Evolutionary conservation across 164 flowering plant genomes (phyloP), one percentile per base, ranked within the genome.

Genomic region (Buxus sempervirens): DNA sequence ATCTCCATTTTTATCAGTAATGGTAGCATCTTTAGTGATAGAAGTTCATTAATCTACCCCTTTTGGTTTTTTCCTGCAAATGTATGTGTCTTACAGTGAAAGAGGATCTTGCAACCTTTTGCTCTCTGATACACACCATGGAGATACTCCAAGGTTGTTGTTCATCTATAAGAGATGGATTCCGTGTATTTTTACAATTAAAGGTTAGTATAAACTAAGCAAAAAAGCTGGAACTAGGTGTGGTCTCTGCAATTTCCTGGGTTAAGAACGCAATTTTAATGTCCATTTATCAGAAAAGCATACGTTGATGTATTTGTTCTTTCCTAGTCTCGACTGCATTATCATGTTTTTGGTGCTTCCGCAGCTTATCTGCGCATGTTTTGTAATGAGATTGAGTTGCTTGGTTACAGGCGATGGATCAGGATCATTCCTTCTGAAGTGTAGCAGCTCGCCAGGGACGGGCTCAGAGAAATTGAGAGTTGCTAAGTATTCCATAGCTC

Each of bases 81-180:
- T 32, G 38, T 32, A 32, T 32, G 7, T 32, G 38, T 32, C 38
- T 7, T 32, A 23, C 69, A 91, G 95, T 72, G 75, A 82, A 69
- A 86, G 63, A 57, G 66, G 71, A 18, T 54, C 76, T 53, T 89
- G 96, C 82, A 79, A 79, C 71, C 85, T 95, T 68, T 62, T 91
- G 70, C 73, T 95, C 38, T 89, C 93, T 54, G 97, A 92, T 77
- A 89, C 97, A 6, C 93, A 87, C 69, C 87, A 78, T 64, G 94
- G 98, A 38, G 94, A 89, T 64, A 73, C 88, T 51, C 96, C 97
- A 12, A 89, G 93, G 76, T 76, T 82, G 72, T 78, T 90, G 8
- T 92, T 80, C 75, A 83, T 95, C 58, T 92, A 91, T 73, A 90
- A 85, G 83, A 89, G 92, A 82, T 95, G 98, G 98, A 70, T 87